Evolutionary conservation across 768 basidiomycete species (phyloP), one percentile per base, ranked within the genome.

Genomic region (Mycena floridula): DNA sequence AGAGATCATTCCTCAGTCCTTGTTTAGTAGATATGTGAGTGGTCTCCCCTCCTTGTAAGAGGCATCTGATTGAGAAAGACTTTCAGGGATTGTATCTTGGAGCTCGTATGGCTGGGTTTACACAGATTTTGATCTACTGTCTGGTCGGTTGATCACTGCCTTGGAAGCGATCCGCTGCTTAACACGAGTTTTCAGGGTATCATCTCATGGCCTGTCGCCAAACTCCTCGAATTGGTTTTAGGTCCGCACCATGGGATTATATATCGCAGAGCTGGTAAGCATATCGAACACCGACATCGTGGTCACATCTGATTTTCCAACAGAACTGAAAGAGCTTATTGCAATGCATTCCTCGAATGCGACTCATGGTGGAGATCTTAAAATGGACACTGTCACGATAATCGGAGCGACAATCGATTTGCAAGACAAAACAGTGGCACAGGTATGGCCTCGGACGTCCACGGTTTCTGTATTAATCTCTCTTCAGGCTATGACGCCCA

Each of bases 21-120:
- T 94, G n/a, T 95, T 89, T 62, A 89, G 89, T 18, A 85, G 91
- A 27, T 85, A 91, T 68, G 91, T n/a, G n/a, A n/a, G n/a, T n/a
- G n/a, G n/a, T n/a, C n/a, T n/a, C n/a, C n/a, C n/a, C n/a, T n/a
- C n/a, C n/a, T n/a, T n/a, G n/a, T n/a, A n/a, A n/a, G n/a, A n/a
- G n/a, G n/a, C n/a, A n/a, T n/a, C n/a, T n/a, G n/a, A n/a, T n/a
- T n/a, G n/a, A n/a, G n/a, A n/a, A n/a, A n/a, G n/a, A n/a, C n/a
- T n/a, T n/a, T n/a, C n/a, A n/a, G n/a, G 32, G 92, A 18, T 74
- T 94, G 4, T 88, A 85, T 53, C 76, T 95, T 37, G 90, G 91
- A 26, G 89, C 90, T 7, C 87, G 88, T 56, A 87, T 89, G 84
- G 90, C 85, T 0, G 70, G 72, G 1, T 73, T 85, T 32, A 84